Evolutionary conservation across 1,139 yeast genomes (phyloP), one percentile per base, ranked within the genome.

Genomic region (Tardiomyces blankii): DNA sequence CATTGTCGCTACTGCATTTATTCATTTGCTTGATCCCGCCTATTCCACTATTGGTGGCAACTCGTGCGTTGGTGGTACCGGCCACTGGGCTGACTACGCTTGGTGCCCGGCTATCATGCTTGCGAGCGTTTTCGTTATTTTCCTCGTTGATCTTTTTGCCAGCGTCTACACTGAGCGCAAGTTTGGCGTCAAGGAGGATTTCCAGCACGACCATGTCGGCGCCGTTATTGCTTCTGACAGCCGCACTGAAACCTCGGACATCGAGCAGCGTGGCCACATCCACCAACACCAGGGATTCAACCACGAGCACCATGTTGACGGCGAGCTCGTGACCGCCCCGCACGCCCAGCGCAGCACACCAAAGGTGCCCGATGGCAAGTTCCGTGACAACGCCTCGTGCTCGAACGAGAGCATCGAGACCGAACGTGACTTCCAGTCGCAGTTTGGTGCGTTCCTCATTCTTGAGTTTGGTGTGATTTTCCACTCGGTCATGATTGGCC

Each of bases 1-100:
- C 44, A 88, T 88, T 59, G 72, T 87, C 9, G 91, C 96, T 1
- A 88, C 96, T 1, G 88, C 95, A 0, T 82, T 86, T 56, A 80
- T 88, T 47, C 96, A 88, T 65, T 69, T 88, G 50, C 69, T 88
- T 55, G 80, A 81, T 54, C 95, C 95, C 0, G 95, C 95, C 2
- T 30, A 30, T 30, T 30, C 35, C 5, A 14, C n/a, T 5, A 30
- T 30, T 30, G 60, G 63, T 12, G 65, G 55, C 3, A 13, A 14
- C 16, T 5, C 9, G 4, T 30, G 35, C 16, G 68, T 73, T 53
- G 82, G 78, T 35, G 67, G 71, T 2, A 67, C 80, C 46, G 64
- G 74, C 0, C 56, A 68, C 45, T 76, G 80, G 67, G 66, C 63
- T 2, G 71, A 65, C 14, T 78, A 78, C 55, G 83, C 87, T 8